Evolutionary conservation across 495 filamentous ascomycete genomes (phyloP).

Genomic region (Melanomma pulvis-pyrius): DNA sequence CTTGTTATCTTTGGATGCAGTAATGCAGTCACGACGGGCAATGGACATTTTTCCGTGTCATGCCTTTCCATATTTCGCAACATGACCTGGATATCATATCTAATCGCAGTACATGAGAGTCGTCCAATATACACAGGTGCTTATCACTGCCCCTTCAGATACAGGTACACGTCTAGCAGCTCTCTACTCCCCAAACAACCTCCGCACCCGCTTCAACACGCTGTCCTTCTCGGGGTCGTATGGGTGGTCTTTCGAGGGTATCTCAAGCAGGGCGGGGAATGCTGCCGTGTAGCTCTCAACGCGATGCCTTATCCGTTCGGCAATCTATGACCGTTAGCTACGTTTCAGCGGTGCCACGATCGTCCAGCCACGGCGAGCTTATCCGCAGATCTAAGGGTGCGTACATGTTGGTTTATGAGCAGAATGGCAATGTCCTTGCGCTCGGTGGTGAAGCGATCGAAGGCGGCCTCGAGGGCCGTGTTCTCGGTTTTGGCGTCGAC

Average conservation of each 20-base stretch:
- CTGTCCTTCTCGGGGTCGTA: constrained; percentile 99
- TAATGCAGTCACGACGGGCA: constrained; percentile 12
- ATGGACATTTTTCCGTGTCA: constrained; percentile 3
- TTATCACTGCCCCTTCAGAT: not conserved
- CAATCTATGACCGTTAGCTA: constrained; percentile 61
- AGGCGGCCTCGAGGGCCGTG: constrained; percentile 84
- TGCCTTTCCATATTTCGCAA: not conserved
- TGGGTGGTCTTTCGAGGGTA: constrained; percentile 98
- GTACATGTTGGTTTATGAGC: constrained; percentile 95
- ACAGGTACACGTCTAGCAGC: not conserved
- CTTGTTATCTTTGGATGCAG: not conserved
- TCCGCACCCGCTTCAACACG: constrained; percentile 85
- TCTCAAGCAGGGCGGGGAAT: constrained; percentile 83
- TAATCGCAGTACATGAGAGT: not conserved
- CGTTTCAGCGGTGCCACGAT: not conserved
- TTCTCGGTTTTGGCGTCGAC: constrained; percentile 92
- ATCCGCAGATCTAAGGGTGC: not conserved
- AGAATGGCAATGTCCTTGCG: constrained; percentile 95
- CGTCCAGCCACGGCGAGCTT: not conserved
- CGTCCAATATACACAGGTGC: not conserved
- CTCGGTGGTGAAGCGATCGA: constrained; percentile 82
- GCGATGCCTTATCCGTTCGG: constrained; percentile 86
- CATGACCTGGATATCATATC: constrained; percentile 2
- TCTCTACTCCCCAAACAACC: constrained; percentile 82
- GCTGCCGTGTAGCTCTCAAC: constrained; percentile 74